phyloP scores from a whole-genome alignment of 106 monocot genomes.

The Dioscorea alata region DNA sequence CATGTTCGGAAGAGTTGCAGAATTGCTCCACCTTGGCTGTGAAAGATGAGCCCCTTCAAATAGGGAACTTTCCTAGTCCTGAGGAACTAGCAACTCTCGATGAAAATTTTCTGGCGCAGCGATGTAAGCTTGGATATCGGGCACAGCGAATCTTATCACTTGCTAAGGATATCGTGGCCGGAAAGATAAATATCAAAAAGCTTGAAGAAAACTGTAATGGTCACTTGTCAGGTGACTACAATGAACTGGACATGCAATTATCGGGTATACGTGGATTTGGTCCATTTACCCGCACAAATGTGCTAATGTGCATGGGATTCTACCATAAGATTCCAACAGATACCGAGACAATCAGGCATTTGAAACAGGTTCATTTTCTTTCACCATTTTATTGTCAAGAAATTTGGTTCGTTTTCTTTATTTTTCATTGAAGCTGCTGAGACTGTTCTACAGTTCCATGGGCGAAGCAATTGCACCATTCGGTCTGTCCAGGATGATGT shows the following conservation, averaged over 20 bases:
- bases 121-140: conserved; percentile 69
- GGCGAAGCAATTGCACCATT: conserved; percentile 18
- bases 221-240: conserved; percentile 21
- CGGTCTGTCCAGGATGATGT: conserved; percentile 21
- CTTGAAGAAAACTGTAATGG: conserved; percentile 48
- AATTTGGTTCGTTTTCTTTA: background rate
- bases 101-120: conserved; percentile 34
- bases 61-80: conserved; percentile 67
- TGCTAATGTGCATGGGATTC: conserved; percentile 91
- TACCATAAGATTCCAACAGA: conserved; percentile 69
- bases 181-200: conserved; percentile 27
- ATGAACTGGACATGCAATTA: conserved; percentile 34
- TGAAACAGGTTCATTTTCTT: conserved; percentile 16
- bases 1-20: background rate
- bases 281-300: conserved; percentile 75
- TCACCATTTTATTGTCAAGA: background rate
- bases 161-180: conserved; percentile 43
- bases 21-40: too few species aligned
- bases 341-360: conserved; percentile 68
- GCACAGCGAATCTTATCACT: conserved; percentile 55
- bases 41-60: background rate
- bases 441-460: conserved; percentile 39
- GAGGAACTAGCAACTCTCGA: conserved; percentile 58
- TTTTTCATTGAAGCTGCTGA: background rate
- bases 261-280: conserved; percentile 58